These are phyloP conservation scores for Apiotrichum laibachii DNA, from an alignment of 1,284 basidiomycete genomes.

Conservation along the genomic window DNA sequence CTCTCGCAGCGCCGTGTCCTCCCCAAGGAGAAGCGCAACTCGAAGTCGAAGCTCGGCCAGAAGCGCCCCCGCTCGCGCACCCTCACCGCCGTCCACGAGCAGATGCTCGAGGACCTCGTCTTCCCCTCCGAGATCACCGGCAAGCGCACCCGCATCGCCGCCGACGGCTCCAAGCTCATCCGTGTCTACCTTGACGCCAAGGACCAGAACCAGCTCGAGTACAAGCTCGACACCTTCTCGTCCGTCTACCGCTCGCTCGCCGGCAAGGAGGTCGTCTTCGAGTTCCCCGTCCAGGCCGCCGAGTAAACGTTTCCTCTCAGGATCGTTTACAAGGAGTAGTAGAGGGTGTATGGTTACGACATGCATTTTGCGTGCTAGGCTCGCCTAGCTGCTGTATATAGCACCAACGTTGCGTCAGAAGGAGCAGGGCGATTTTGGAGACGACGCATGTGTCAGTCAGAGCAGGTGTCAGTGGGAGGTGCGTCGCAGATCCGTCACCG, in stretches of 20 bases:
- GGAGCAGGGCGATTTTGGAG: background rate
- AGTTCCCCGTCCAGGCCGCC: constrained; percentile 47
- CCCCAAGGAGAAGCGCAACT: constrained; percentile 92
- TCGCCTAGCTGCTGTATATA: constrained; percentile 21
- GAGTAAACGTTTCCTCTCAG: constrained; percentile 33
- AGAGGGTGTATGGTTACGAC: constrained; percentile 23
- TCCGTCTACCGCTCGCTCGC: constrained; percentile 52
- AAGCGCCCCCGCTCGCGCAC: constrained; percentile 96
- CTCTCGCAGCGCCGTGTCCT: constrained; percentile 98
- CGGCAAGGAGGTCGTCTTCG: constrained; percentile 53
- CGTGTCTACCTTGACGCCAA: constrained; percentile 99
- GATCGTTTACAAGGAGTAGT: background rate
- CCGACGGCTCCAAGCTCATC: constrained; percentile 87
- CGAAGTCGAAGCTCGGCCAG: constrained; percentile 74
- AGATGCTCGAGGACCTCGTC: constrained; percentile 97
- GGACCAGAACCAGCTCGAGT: constrained; percentile 97
- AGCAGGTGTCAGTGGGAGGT: too few species aligned
- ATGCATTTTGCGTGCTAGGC: constrained; percentile 34
- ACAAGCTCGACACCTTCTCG: constrained; percentile 68
- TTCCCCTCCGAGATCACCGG: constrained; percentile 99
- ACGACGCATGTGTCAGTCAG: too few species aligned
- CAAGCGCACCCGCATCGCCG: constrained; percentile 88
- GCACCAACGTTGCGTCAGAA: background rate
- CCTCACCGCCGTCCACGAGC: constrained; percentile 95
- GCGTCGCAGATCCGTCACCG: too few species aligned